Evolutionary conservation across 2,329 filamentous ascomycete genomes (phyloP), one percentile per base, ranked within the genome.

Genomic region (Herpomyces periplanetae): DNA sequence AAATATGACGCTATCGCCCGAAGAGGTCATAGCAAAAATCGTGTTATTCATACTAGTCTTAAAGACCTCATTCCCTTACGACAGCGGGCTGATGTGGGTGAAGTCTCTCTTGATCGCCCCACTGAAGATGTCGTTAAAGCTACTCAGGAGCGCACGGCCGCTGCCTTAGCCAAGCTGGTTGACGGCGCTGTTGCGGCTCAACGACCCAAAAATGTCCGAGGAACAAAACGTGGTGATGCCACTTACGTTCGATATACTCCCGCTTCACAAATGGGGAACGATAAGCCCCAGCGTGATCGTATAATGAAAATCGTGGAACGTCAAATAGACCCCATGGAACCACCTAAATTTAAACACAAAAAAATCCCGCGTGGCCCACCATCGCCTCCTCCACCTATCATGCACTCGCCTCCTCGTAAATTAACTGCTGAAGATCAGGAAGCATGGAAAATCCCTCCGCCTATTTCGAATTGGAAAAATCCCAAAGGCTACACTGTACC

Each of bases 381-480:
- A 1, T 80, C 64, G 19, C 80, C 80, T 3, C 80, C 80, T 1
- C 68, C 80, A 8, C 80, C 80, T 2, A 57, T 96, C 18, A 68
- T 96, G 56, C 73, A 85, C 37, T 87, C 69, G 2, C 80, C 80
- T 7, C 73, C 80, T 0, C 50, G 80, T 25, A 96, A 91, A 34
- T 49, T 96, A 25, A 96, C 80, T 1, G 80, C 75, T 4, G 73
- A 87, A 36, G 80, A 96, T 30, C 75, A 91, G 38, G 80, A 91
- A 37, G 68, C 66, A 23, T 96, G 80, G 80, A 71, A 61, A 32
- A 88, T 68, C 13, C 60, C 60, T 0, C 71, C 75, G 2, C 66
- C 75, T 0, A 61, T 96, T 2, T 85, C 68, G 9, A 91, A 91
- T 38, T 96, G 80, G 80, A 96, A 96, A 51, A 96, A 96, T 37